Base-by-base conservation (phyloP, 1,284 basidiomycete species). In the Trichosporon inkin region DNA sequence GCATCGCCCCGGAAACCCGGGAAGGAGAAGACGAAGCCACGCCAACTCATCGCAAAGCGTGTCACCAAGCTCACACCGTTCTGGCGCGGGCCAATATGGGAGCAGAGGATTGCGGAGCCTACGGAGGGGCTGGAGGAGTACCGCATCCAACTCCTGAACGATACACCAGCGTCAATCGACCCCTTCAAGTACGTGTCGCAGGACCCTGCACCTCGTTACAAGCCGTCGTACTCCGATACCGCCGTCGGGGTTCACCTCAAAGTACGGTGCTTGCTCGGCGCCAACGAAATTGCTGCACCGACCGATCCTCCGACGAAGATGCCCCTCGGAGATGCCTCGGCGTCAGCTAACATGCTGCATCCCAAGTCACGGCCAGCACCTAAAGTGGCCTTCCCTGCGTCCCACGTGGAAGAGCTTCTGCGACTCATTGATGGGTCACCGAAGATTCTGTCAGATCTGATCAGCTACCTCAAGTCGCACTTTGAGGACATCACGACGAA, bases 61-160 rank as follows among this genome's bases (percentile, higher is more conserved):
- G 65, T 76, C n/a, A 69, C 72, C 41, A 75, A 75, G 64, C 57
- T 79, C n/a, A 68, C 64, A 14, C 77, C 75, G 17, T 70, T 60
- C 17, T 73, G 70, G 64, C 71, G 67, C 16, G 77, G 77, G 6
- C 77, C 77, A 6, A 41, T 75, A 6, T 77, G 76, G 76, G 77
- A 79, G 64, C 56, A 41, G 3, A 47, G 57, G 14, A 61, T 77
- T 39, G 76, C 73, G 0, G 66, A 71, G 41, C 67, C 71, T 20
- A 62, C 34, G 6, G 68, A 73, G 10, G 74, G 70, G 4, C 56
- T 77, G 54, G 72, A 74, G 39, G 62, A 59, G 20, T 78, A 76
- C 56, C 61, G 72, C 13, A 71, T 79, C 36, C 76, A 76, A 57
- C 63, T 77, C 0, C 55, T 79, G 53, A 79, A 79, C 63, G 77